Evolutionary conservation across 768 basidiomycete species (phyloP), one percentile per base, ranked within the genome.

Genomic region (Rhodotorula kratochvilovae): DNA sequence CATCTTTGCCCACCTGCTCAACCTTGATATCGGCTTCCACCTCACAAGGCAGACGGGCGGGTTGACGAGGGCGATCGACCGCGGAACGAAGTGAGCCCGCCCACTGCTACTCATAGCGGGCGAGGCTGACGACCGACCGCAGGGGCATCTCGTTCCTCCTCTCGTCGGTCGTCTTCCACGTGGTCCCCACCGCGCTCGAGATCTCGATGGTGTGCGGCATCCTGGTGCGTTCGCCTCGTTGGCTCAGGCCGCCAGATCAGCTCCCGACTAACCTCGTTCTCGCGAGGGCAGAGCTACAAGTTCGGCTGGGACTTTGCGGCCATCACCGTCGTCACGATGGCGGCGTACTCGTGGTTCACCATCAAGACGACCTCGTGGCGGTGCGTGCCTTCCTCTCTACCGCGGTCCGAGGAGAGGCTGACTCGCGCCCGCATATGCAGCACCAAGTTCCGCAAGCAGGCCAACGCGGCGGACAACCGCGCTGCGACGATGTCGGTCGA

Each of bases 271-370:
- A 54, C 53, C 15, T 54, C 53, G 27, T 42, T 39, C n/a, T 35
- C 31, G 11, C 0, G 0, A 11, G 19, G 2, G 19, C 61, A 96
- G 93, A 94, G 92, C 3, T 98, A 91, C 78, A 95, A 97, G 79
- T 99, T 96, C 77, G 96, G 96, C 16, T 92, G 90, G 89, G 89
- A 96, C 79, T 99, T 94, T 80, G 95, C 96, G 8, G 91, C 90
- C 4, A 87, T 98, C 56, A 97, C 94, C 0, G 84, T 87, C 2
- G 80, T 85, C 2, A 91, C 95, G 0, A 87, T 99, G 84, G 89
- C 85, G 5, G 86, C 89, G 7, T 99, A 99, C 79, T 90, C 92
- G 0, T 97, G 93, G 93, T 99, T 95, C 79, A 99, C 96, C 2
- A 88, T 99, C 45, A 86, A 87, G 59, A 98, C 96, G 2, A 99